Conservation (phyloP, 164 flowering plant genomes). For the Kingdonia uniflora region DNA sequence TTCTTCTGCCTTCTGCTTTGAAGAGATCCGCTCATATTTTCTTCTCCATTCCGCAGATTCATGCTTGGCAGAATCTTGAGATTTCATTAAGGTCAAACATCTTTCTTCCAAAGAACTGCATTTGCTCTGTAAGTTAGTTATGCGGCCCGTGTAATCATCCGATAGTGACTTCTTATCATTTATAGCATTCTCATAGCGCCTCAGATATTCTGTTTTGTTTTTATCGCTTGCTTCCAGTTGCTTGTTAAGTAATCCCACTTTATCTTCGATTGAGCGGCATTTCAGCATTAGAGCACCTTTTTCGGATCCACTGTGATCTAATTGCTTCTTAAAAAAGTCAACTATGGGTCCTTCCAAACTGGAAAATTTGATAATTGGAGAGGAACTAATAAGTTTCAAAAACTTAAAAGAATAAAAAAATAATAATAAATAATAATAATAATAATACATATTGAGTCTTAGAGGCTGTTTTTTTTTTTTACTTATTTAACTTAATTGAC, state of each 20-base stretch:
- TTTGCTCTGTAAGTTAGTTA: constrained; percentile 59
- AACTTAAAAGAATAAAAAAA: background rate
- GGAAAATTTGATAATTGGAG: constrained; percentile 13
- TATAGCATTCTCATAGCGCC: constrained; percentile 84
- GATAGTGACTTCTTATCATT: constrained; percentile 71
- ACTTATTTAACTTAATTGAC: too few relatives aligned
- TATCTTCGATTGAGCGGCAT: constrained; percentile 79
- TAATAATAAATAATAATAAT: background rate
- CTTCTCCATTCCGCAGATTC: constrained; percentile 83
- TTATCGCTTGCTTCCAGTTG: constrained; percentile 84
- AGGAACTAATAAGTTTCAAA: background rate
- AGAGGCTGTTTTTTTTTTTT: too few relatives aligned
- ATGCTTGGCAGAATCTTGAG: constrained; percentile 46
- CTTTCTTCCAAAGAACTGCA: constrained; percentile 74
- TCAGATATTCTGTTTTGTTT: constrained; percentile 70
- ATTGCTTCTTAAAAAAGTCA: constrained; percentile 64
- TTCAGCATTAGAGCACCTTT: constrained; percentile 64
- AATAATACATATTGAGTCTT: too few relatives aligned
- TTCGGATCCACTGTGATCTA: constrained; percentile 66
- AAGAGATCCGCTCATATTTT: constrained; percentile 58
- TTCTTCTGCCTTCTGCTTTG: constrained; percentile 60
- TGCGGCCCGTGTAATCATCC: constrained; percentile 73
- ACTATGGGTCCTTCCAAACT: constrained; percentile 87
- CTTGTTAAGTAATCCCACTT: constrained; percentile 53
- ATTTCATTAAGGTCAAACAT: constrained; percentile 43